Base-by-base conservation (phyloP, 192 early-diverging fungal genomes). In the Diversispora eburnea region DNA sequence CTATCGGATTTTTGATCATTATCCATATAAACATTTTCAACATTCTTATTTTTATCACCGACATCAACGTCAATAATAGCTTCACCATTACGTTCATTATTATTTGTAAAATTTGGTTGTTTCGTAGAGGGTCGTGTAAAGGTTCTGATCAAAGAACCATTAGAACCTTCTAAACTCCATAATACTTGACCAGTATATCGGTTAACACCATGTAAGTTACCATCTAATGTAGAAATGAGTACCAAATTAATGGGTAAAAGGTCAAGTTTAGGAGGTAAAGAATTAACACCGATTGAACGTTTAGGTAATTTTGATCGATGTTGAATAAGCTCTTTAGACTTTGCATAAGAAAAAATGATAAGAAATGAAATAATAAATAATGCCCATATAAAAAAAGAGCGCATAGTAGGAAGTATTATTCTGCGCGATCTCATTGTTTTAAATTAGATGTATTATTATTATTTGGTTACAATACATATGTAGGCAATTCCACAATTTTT, bases 171-270 rank as follows among this genome's bases (percentile, higher is more conserved):
- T 76, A 81, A 56, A n/a, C 84, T 83, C 93, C 93, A 94, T 8
- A 87, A 58, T 3, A 90, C 68, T 5, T 77, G 64, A 5, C 92
- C 88, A 17, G 84, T 84, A 3, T 75, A 64, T 4, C 77, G 76
- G 52, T 88, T 73, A 17, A 94, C 83, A 59, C 87, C 90, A 60
- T 91, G 88, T 60, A 94, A 75, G 19, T 80, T 71, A 13, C 93
- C 93, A 79, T 94, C 93, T 25, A 94, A 65, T 0, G 93, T 92
- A 6, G 89, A 83, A 25, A 92, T 85, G 8, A 94, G 71, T 8
- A 92, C 71, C 10, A 91, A 47, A 8, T 72, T 61, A 15, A 79
- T 75, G 1, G 52, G 15, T 0, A 39, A 12, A 56, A 76, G 76
- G 0, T 79, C 76, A 25, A 62, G 60, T 62, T 62, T 62, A 41